Evolutionary conservation across 2,329 filamentous ascomycete genomes (phyloP), one percentile per base, ranked within the genome.

Genomic region (Alternaria metachromatica): DNA sequence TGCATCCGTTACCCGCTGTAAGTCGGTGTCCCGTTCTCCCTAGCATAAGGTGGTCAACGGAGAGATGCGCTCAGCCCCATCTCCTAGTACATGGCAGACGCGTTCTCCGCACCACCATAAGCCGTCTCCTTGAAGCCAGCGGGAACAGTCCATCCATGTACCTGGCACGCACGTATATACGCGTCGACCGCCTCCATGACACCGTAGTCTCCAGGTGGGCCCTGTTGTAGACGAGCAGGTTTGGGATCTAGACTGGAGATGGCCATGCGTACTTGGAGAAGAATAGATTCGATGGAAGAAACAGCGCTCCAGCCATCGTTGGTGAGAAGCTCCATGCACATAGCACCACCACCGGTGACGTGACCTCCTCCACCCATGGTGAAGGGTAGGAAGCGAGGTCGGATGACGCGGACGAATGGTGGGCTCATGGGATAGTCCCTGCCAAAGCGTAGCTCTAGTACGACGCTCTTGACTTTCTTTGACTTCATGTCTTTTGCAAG

Each of bases 251-350:
- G 81, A 53, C 86, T 90, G 58, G 85, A 88, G 13, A 97, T 87
- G 0, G 92, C 92, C 81, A 96, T 82, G 21, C 92, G 89, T 23
- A 97, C 89, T 77, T 96, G 92, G 25, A 97, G 78, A 13, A 97
- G 82, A 4, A 97, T 89, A 55, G 88, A 90, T 76, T 97, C 94
- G 68, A 97, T 89, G 18, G 87, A 89, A 55, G 86, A 88, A 1
- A 87, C 89, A 0, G 91, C 89, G 21, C 86, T 89, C 94, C 94
- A 97, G 25, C 94, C 94, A 7, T 88, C 87, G 77, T 90, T 93
- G 1, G 94, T 97, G 65, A 97, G 84, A 5, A 96, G 84, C 79
- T 96, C 59, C 88, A 96, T 94, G 78, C 89, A 91, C 81, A 97
- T 88, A 2, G 94, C 92, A 2, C 94, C 94, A 23, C 94, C 94